Evolutionary conservation across 1,284 basidiomycete genomes (phyloP), one percentile per base, ranked within the genome.

Genomic region (Trametes sp.): DNA sequence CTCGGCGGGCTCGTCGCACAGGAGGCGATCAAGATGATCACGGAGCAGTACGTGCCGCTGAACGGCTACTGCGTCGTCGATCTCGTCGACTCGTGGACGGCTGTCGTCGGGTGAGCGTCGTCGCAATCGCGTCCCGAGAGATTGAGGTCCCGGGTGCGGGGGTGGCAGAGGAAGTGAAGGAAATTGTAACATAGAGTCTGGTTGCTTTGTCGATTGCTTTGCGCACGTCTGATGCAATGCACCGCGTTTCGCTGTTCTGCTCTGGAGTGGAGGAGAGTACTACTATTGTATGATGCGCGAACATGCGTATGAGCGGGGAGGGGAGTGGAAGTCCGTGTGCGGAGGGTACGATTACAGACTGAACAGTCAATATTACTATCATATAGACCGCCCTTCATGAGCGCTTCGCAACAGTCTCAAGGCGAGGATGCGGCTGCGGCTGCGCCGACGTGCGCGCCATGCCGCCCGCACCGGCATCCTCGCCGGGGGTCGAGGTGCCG

Each of bases 21-120:
- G 72, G 98, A 99, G 77, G 89, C 90, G 8, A 98, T 99, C 85
- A 99, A 99, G 84, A 84, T 98, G 77, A 91, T 98, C 70, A 98
- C 97, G 64, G 90, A 89, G 73, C 98, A 99, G 78, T 99, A 99
- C 76, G 84, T 95, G 23, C 97, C 97, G 2, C 84, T 98, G 61
- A 88, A 93, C 70, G 94, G 95, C 23, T 92, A 90, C 64, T 94
- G 92, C 68, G 82, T 95, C 28, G 83, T 97, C 57, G 96, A 99
- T 79, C 84, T 98, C 63, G 87, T 98, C 54, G 89, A 90, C 64
- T 87, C 86, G 33, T 90, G 86, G 86, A 93, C 92, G 10, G 89
- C 88, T 19, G 77, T 86, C 28, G 73, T 89, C 42, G 70, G 62
- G 0, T 64, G 53, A 49, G 35, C 14, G 23, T n/a, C n/a, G n/a